These are phyloP conservation scores for Fusarium burgessii DNA, from an alignment of 2,329 filamentous ascomycete species.

Conservation along the genomic window DNA sequence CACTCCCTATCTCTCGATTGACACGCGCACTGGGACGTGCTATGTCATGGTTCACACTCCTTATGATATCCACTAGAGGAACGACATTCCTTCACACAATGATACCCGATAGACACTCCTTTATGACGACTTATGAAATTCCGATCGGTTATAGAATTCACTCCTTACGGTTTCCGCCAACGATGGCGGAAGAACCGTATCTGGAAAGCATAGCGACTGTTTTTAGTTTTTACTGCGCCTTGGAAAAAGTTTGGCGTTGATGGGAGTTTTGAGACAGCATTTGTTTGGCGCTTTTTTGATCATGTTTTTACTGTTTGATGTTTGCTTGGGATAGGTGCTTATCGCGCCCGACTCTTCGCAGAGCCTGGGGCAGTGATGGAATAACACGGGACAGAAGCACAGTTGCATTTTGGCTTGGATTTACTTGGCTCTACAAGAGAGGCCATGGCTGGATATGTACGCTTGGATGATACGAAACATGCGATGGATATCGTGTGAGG, in stretches of 20 bases:
- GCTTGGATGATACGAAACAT: conserved; percentile 16
- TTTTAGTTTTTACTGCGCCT: conserved; percentile 47
- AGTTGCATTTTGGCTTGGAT: conserved; percentile 17
- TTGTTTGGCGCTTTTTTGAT: conserved; percentile 41
- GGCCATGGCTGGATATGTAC: conserved; percentile 23
- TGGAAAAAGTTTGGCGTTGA: conserved; percentile 46
- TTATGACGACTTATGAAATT: conserved; percentile 53
- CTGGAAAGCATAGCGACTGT: conserved; percentile 68
- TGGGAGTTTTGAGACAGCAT: conserved; percentile 43
- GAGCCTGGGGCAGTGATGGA: conserved; percentile 34
- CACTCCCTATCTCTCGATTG: conserved; percentile 46
- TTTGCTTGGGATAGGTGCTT: conserved; percentile 30
- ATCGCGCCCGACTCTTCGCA: conserved; percentile 30
- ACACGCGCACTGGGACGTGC: conserved; percentile 46
- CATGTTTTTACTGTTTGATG: conserved; percentile 28
- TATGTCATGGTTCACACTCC: conserved; percentile 50
- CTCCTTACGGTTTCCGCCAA: conserved; percentile 59
- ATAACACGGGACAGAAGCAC: conserved; percentile 39
- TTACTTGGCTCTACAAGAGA: conserved; percentile 12
- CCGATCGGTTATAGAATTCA: conserved; percentile 56
- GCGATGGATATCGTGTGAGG: conserved; percentile 24
- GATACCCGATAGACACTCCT: conserved; percentile 55
- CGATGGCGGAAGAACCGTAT: conserved; percentile 52
- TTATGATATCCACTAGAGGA: conserved; percentile 48
- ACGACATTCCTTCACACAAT: conserved; percentile 49